Conservation (phyloP, 768 basidiomycete genomes). For the Daedaleopsis nitida region DNA sequence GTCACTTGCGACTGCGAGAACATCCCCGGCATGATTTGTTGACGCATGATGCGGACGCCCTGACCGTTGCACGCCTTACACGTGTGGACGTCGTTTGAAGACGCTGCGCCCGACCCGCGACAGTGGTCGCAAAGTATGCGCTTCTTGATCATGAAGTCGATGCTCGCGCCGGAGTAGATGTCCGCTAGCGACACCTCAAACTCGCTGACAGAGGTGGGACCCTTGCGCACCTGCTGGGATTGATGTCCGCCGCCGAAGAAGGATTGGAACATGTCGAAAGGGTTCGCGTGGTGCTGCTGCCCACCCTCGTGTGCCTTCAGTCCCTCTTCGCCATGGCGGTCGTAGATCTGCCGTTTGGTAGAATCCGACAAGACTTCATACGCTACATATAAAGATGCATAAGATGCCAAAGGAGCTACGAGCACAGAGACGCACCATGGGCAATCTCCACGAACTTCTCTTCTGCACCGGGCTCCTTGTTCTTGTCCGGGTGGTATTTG, state of each 20-base stretch:
- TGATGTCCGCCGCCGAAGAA: constrained; percentile 88
- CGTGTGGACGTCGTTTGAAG: constrained; percentile 84
- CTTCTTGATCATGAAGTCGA: constrained; percentile 93
- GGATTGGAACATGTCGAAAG: constrained; percentile 91
- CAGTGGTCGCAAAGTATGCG: constrained; percentile 95
- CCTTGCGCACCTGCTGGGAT: constrained; percentile 70
- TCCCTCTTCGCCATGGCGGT: constrained; percentile 94
- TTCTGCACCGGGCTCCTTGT: constrained; percentile 80
- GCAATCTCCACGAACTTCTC: constrained; percentile 90
- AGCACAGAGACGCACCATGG: constrained; percentile 56
- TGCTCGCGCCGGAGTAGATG: constrained; percentile 85
- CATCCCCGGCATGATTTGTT: constrained; percentile 98
- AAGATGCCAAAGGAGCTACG: background rate
- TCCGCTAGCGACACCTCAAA: constrained; percentile 88
- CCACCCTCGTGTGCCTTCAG: constrained; percentile 89
- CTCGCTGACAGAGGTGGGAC: constrained; percentile 75
- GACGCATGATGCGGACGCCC: constrained; percentile 83
- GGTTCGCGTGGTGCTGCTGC: constrained; percentile 74
- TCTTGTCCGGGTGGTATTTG: constrained; percentile 88
- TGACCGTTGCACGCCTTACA: constrained; percentile 83
- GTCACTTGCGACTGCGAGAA: constrained; percentile 84
- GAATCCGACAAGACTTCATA: constrained; percentile 94
- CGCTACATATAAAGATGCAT: constrained; percentile 44
- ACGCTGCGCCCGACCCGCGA: constrained; percentile 92
- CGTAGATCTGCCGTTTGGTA: constrained; percentile 92